Evolutionary conservation across 371 early-diverging fungal genomes (phyloP), one percentile per base, ranked within the genome.

Genomic region (Entomophthora muscae): DNA sequence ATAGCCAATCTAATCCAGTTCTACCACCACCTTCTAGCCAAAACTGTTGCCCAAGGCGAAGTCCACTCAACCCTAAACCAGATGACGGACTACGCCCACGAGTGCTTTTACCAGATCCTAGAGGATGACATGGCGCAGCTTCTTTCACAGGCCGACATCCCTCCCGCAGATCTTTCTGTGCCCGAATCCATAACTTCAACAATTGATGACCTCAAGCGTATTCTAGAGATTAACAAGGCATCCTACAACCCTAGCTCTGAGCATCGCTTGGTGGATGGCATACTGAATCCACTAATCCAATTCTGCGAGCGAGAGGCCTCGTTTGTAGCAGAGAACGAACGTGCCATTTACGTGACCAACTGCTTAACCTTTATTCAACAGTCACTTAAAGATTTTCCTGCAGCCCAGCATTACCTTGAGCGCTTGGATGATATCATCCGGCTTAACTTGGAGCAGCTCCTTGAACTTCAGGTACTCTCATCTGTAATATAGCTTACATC

Each of bases 1-100:
- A 57, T 57, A 2, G 29, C 58, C 29, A 57, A 57, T 26, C 58
- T 57, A 7, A 57, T 57, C 58, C 30, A 27, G 26, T 57, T 57
- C 58, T 31, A 57, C 58, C 23, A 3, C n/a, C 10, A 57, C 58
- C 5, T 31, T 2, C 17, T 57, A 31, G 2, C 30, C 13, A 57
- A 57, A 30, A 17, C 17, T 10, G 3, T 29, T 7, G 28, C 24
- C 55, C 5, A 21, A 10, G 24, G 23, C 58, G 17, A 17, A 5
- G 3, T 12, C 29, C 58, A 26, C 28, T 23, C 29, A 27, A 12
- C n/a, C 12, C 58, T 30, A 2, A 12, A 57, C 28, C 17, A 26
- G 2, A 2, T 57, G 58, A 30, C 17, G 30, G 30, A 17, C 13
- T 12, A 57, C 17, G 29, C 29, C 58, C 2, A 29, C 13, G 58